Evolutionary conservation across 129 eudicot species (phyloP).

Genomic region (Pseudognaphalium luteoalbum): DNA sequence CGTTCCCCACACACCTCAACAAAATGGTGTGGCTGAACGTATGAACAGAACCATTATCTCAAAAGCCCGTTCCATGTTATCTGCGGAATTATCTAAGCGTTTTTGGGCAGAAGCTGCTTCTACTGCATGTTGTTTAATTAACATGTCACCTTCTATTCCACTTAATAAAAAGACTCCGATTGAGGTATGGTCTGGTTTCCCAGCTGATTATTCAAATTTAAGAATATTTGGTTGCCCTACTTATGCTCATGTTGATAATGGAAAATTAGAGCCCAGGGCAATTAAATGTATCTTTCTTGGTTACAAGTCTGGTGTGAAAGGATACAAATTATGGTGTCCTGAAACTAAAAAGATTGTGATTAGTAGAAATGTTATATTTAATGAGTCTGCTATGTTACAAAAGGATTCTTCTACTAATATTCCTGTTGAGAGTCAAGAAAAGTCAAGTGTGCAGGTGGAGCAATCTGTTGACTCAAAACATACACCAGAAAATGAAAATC

Average conservation of each 20-base stretch:
- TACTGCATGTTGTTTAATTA: conserved; percentile 8
- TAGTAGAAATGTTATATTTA: conserved; percentile 6
- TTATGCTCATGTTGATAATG: conserved; percentile 22
- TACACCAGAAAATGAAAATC: background rate
- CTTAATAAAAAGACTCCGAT: conserved; percentile 1
- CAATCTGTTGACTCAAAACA: background rate
- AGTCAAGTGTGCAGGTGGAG: conserved; percentile 23
- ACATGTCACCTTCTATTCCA: conserved; percentile 6
- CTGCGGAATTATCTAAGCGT: conserved; percentile 16
- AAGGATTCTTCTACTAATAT: conserved; percentile 4
- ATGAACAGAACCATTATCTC: conserved; percentile 25
- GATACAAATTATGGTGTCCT: conserved; percentile 21
- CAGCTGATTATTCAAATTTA: background rate
- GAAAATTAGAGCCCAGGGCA: conserved; percentile 21
- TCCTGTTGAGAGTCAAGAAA: background rate
- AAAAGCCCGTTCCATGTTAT: conserved; percentile 18
- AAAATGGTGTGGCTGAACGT: conserved; percentile 31
- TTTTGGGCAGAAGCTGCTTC: conserved; percentile 6
- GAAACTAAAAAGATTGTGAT: conserved; percentile 7
- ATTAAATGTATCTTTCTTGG: conserved; percentile 18
- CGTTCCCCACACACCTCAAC: conserved; percentile 16
- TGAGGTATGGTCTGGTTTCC: conserved; percentile 21
- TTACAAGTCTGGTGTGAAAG: conserved; percentile 24
- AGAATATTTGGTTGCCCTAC: conserved; percentile 6
- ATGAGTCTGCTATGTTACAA: background rate